Percentiles rank a stretch among this genome's conserved stretches.
Evolutionary conservation across 2,329 filamentous ascomycete genomes (phyloP).

Genomic region (Ophiocordyceps sinensis): DNA sequence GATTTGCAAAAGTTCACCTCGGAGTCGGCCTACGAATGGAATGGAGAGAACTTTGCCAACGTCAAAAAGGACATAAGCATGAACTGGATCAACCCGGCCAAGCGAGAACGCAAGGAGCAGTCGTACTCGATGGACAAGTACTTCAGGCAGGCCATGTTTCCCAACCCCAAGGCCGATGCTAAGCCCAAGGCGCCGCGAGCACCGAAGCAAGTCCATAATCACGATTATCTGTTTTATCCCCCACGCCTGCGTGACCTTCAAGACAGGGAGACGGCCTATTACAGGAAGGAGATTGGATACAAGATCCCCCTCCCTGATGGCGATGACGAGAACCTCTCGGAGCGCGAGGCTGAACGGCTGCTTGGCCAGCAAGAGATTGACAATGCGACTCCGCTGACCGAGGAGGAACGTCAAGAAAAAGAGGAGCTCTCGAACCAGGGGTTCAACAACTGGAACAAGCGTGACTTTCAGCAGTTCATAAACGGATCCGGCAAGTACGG

Average conservation of each 20-base stretch:
- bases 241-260: constrained; percentile 72
- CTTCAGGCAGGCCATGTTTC: constrained; percentile 78
- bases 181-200: constrained; percentile 94
- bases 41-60: constrained; percentile 87
- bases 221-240: constrained; percentile 97
- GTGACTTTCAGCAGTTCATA: constrained; percentile 96
- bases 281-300: constrained; percentile 91
- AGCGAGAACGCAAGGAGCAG: constrained; percentile 96
- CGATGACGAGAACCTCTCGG: constrained; percentile 70
- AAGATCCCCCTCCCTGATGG: constrained; percentile 85
- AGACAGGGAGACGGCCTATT: constrained; percentile 90
- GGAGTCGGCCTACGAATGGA: constrained; percentile 98
- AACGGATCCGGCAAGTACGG: constrained; percentile 91
- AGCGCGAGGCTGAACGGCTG: constrained; percentile 76
- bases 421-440: constrained; percentile 67
- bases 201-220: constrained; percentile 79
- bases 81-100: constrained; percentile 95
- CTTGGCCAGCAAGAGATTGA: constrained; percentile 88
- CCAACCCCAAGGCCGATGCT: constrained; percentile 66
- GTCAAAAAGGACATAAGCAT: constrained; percentile 85
- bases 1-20: constrained; percentile 96
- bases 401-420: constrained; percentile 83
- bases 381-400: constrained; percentile 72
- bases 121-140: constrained; percentile 99
- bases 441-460: constrained; percentile 88